Conservation (phyloP, 106 monocot species). For the Phalaenopsis aphrodite region DNA sequence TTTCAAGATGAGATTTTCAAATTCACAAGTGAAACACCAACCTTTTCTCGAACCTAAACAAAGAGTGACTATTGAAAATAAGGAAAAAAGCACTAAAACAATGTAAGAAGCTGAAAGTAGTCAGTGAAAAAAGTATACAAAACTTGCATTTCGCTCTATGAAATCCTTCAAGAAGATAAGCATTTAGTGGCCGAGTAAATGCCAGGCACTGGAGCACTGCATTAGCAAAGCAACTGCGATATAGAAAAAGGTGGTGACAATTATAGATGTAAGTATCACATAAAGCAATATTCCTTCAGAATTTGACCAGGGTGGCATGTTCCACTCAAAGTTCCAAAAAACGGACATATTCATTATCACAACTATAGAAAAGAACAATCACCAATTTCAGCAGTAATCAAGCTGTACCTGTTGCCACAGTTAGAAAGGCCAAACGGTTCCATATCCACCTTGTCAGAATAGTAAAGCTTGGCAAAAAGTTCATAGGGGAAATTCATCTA, state of each 20-base stretch:
- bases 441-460: conserved; percentile 50
- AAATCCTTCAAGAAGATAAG: conserved; percentile 63
- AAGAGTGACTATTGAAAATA: neutral
- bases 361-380: neutral
- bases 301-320: neutral
- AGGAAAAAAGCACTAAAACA: neutral
- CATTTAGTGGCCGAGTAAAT: conserved; percentile 64
- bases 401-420: conserved; percentile 61
- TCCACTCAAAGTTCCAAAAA: neutral
- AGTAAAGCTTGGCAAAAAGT: conserved; percentile 52
- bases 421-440: conserved; percentile 62
- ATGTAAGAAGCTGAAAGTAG: neutral
- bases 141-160: conserved; percentile 47
- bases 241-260: conserved; percentile 9
- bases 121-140: neutral
- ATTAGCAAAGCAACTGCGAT: conserved; percentile 75
- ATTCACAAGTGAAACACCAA: conserved; percentile 78
- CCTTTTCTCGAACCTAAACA: conserved; percentile 32
- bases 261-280: neutral
- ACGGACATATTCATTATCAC: neutral
- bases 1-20: conserved; percentile 51
- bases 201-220: conserved; percentile 74
- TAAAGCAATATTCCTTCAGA: neutral
- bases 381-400: neutral
- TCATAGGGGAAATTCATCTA: conserved; percentile 61